Evolutionary conservation across 805 yeast genomes (phyloP).

Genomic region (Saturnispora zaruensis): DNA sequence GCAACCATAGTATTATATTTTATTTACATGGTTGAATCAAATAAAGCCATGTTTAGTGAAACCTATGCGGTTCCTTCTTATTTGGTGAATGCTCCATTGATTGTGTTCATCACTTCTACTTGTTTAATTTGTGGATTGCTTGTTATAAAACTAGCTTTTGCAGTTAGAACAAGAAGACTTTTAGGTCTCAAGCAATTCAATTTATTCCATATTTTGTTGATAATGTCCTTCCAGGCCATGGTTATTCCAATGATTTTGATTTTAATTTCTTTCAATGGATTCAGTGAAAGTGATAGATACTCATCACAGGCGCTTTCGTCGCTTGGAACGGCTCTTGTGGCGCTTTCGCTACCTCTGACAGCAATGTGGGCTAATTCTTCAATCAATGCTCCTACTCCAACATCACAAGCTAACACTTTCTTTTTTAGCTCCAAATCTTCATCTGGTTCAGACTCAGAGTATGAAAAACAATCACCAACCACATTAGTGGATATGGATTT

Average conservation of each 20-base stretch:
- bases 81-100: constrained; percentile 45
- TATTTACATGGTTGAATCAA: constrained; percentile 38
- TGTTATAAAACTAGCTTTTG: constrained; percentile 53
- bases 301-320: constrained; percentile 36
- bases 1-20: constrained; percentile 55
- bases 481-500: constrained; percentile 8
- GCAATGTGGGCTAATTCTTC: constrained; percentile 82
- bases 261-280: constrained; percentile 37
- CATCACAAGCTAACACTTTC: constrained; percentile 27
- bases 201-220: constrained; percentile 67
- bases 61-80: constrained; percentile 25
- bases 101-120: constrained; percentile 63
- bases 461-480: constrained; percentile 13
- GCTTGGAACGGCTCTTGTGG: constrained; percentile 52
- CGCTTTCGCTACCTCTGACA: constrained; percentile 70
- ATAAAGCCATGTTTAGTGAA: constrained; percentile 25
- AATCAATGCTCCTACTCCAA: constrained; percentile 39
- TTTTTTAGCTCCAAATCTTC: constrained; percentile 12
- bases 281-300: constrained; percentile 11
- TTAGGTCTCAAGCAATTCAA: constrained; percentile 80
- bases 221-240: constrained; percentile 78
- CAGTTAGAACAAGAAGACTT: constrained; percentile 62
- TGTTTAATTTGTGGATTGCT: constrained; percentile 54
- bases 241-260: constrained; percentile 66
- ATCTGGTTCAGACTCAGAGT: constrained; percentile 8